Conservation (phyloP, 768 basidiomycete species). For the Mycena latifolia region DNA sequence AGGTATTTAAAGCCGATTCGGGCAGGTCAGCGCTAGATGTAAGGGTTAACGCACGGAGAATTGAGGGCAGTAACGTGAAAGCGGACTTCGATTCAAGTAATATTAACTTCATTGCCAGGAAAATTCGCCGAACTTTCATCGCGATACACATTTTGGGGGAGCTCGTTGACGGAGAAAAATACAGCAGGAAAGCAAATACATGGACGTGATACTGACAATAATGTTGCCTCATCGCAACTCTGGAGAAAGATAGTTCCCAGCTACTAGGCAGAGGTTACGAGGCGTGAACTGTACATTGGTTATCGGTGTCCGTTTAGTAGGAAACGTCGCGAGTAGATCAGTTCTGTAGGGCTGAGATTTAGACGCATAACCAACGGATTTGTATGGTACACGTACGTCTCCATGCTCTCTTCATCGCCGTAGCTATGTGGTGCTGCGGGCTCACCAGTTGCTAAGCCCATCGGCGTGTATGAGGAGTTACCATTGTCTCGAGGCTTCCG, state of each 20-base stretch:
- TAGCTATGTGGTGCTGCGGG: constrained; percentile 47
- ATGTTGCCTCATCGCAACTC: constrained; percentile 57
- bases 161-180: background rate
- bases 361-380: no score
- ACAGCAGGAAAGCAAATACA: background rate
- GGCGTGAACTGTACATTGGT: constrained; percentile 94
- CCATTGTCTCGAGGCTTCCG: constrained; percentile 72
- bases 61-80: no score
- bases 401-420: constrained; percentile 69
- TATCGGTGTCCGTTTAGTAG: constrained; percentile 96
- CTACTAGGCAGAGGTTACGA: constrained; percentile 92
- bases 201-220: background rate
- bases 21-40: no score
- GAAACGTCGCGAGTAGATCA: constrained; percentile 91
- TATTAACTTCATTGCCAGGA: background rate
- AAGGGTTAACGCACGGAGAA: no score
- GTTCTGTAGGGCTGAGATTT: constrained; percentile 66
- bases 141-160: background rate
- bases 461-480: constrained; percentile 38
- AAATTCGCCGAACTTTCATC: background rate
- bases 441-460: constrained; percentile 47
- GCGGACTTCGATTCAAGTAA: background rate
- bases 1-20: no score
- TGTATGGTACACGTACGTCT: constrained; percentile 91
- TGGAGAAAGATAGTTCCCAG: constrained; percentile 77